Evolutionary conservation across 129 eudicot species (phyloP).

Genomic region (Escallonia herrerae): DNA sequence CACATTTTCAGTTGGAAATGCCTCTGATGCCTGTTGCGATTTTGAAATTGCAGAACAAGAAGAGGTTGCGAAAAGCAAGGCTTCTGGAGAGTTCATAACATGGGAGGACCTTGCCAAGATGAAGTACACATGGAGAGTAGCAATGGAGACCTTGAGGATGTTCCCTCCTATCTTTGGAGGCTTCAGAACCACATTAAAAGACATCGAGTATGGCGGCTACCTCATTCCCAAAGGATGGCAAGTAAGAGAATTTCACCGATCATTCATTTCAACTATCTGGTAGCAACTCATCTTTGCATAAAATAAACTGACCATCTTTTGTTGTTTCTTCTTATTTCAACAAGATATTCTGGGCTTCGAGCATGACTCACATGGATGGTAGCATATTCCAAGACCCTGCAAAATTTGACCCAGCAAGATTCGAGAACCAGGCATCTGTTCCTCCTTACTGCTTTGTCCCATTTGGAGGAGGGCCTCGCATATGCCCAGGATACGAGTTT

Average conservation of each 20-base stretch:
- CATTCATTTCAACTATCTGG: no score
- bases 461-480: conserved; percentile 66
- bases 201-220: conserved; percentile 33
- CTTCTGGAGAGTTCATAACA: conserved; percentile 21
- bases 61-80: conserved; percentile 23
- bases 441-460: conserved; percentile 58
- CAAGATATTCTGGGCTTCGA: conserved; percentile 35
- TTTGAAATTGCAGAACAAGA: conserved; percentile 32
- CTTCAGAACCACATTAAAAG: conserved; percentile 30
- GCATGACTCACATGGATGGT: conserved; percentile 62
- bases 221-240: conserved; percentile 60
- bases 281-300: not conserved
- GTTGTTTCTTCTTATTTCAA: not conserved
- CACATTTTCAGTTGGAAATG: not conserved
- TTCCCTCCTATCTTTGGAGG: conserved; percentile 38
- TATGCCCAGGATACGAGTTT: conserved; percentile 75
- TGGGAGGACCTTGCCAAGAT: conserved; percentile 48
- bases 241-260: conserved; percentile 17
- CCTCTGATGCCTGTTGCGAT: not conserved
- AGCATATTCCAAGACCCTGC: conserved; percentile 43
- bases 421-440: conserved; percentile 37
- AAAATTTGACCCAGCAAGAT: conserved; percentile 47
- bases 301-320: not conserved
- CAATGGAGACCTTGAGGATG: conserved; percentile 30
- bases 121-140: conserved; percentile 49